These are phyloP conservation scores for Leishmania turanica DNA, from an alignment of 208 protist genomes.

Conservation along the genomic window DNA sequence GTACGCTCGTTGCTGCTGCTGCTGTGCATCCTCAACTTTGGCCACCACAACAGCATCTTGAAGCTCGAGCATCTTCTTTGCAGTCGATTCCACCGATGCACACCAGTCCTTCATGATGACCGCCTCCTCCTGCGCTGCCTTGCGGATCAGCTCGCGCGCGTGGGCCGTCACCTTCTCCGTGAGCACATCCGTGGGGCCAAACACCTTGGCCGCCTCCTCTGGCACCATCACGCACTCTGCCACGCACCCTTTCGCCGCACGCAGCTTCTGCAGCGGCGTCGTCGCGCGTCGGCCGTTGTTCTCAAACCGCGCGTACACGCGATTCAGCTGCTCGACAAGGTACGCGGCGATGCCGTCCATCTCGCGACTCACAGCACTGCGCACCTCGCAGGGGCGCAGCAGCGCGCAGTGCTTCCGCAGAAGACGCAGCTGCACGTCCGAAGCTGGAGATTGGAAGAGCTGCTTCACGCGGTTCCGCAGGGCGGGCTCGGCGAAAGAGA, in stretches of 20 bases:
- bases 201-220: slow-evolving; percentile 56
- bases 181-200: slow-evolving; percentile 47
- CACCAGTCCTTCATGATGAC: slow-evolving; percentile 43
- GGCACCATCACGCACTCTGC: slow-evolving; percentile 63
- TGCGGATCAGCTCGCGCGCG: slow-evolving; percentile 39
- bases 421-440: slow-evolving; percentile 44
- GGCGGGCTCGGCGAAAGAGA: slow-evolving; percentile 79
- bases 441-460: slow-evolving; percentile 41
- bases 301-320: slow-evolving; percentile 53
- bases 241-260: slow-evolving; percentile 60
- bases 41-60: slow-evolving; percentile 49
- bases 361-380: slow-evolving; percentile 51
- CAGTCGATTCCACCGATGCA: slow-evolving; percentile 40
- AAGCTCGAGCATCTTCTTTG: slow-evolving; percentile 44
- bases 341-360: slow-evolving; percentile 47
- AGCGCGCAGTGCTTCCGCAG: slow-evolving; percentile 58
- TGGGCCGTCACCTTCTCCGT: slow-evolving; percentile 40
- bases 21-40: slow-evolving; percentile 17
- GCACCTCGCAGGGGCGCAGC: slow-evolving; percentile 61
- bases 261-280: slow-evolving; percentile 69
- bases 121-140: slow-evolving; percentile 25
- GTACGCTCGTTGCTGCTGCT: slow-evolving; percentile 16
- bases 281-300: slow-evolving; percentile 64
- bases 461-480: slow-evolving; percentile 69
- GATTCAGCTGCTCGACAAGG: slow-evolving; percentile 67